These are phyloP conservation scores for Fusarium fracticaudum DNA, from an alignment of 2,329 filamentous ascomycete species.

Conservation along the genomic window DNA sequence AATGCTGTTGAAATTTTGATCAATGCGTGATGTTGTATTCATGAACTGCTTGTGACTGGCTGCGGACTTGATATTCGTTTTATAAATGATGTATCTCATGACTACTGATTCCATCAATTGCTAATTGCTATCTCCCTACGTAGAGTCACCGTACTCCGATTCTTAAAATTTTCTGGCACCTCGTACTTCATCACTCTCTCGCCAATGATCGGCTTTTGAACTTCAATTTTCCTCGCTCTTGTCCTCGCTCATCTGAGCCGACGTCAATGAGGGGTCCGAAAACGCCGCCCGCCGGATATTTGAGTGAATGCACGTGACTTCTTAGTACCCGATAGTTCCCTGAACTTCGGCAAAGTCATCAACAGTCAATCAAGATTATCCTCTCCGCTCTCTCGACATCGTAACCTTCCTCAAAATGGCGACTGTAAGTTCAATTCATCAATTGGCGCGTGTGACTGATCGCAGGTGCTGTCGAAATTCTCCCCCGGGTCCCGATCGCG, in stretches of 20 bases:
- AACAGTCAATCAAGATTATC: slow-evolving; percentile 58
- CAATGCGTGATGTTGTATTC: background rate
- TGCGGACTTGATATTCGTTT: background rate
- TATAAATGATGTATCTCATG: background rate
- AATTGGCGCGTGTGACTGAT: slow-evolving; percentile 42
- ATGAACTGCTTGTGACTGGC: background rate
- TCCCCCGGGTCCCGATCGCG: slow-evolving; percentile 9
- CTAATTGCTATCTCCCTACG: background rate
- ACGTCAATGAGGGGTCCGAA: slow-evolving; percentile 39
- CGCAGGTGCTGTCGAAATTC: slow-evolving; percentile 25
- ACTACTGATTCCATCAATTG: background rate
- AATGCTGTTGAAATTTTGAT: background rate
- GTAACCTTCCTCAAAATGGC: slow-evolving; percentile 70
- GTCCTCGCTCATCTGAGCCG: background rate
- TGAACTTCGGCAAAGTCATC: slow-evolving; percentile 58
- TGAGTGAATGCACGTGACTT: slow-evolving; percentile 47
- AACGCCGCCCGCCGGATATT: slow-evolving; percentile 24
- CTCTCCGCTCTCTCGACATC: slow-evolving; percentile 59
- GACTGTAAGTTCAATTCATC: slow-evolving; percentile 66
- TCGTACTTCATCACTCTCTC: background rate
- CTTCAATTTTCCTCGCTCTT: background rate
- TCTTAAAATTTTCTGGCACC: background rate
- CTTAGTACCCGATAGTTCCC: slow-evolving; percentile 44
- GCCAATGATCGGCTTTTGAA: background rate
- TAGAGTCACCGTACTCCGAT: background rate